phyloP scores from a whole-genome alignment of 2,329 filamentous ascomycete species.

The Cladosporium sp. region DNA sequence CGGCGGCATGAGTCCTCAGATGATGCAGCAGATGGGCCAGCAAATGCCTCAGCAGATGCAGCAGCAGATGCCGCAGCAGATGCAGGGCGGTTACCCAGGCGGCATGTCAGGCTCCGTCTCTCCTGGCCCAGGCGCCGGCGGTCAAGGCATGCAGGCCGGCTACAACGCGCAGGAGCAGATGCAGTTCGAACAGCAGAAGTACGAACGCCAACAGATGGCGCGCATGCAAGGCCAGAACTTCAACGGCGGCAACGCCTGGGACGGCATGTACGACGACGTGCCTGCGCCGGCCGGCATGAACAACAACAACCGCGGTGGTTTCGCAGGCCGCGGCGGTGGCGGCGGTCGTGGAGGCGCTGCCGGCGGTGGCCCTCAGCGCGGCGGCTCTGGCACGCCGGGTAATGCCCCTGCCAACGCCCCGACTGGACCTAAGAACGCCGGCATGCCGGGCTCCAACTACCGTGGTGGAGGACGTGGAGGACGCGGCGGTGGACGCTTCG shows the following conservation, averaged over 20 bases:
- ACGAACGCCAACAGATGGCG: slow-evolving; percentile 63
- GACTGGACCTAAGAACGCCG: slow-evolving; percentile 93
- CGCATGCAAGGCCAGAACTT: slow-evolving; percentile 43
- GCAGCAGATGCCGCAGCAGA: slow-evolving; percentile 51
- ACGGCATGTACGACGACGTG: slow-evolving; percentile 97
- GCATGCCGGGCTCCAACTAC: slow-evolving; percentile 87
- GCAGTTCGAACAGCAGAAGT: slow-evolving; percentile 73
- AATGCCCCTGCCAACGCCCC: slow-evolving; percentile 73
- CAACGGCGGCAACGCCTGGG: slow-evolving; percentile 65
- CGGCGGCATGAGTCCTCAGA: slow-evolving; percentile 35
- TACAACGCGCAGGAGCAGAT: slow-evolving; percentile 70
- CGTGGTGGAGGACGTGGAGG: slow-evolving; percentile 80
- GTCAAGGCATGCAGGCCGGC: slow-evolving; percentile 24
- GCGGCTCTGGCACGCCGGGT: slow-evolving; percentile 30
- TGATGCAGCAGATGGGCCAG: slow-evolving; percentile 55
- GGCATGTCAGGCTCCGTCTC: slow-evolving; percentile 24
- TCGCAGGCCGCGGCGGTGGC: slow-evolving; percentile 41
- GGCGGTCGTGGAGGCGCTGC: slow-evolving; percentile 31
- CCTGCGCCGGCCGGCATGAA: slow-evolving; percentile 67
- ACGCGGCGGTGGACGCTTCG: slow-evolving; percentile 59
- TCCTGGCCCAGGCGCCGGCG: slow-evolving; percentile 15
- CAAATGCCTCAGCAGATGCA: slow-evolving; percentile 33
- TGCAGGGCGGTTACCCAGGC: slow-evolving; percentile 39
- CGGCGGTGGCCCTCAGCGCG: slow-evolving; percentile 16
- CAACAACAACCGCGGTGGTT: slow-evolving; percentile 35